Base-by-base conservation (phyloP, 768 basidiomycete genomes). In the Cubamyces lactineus region DNA sequence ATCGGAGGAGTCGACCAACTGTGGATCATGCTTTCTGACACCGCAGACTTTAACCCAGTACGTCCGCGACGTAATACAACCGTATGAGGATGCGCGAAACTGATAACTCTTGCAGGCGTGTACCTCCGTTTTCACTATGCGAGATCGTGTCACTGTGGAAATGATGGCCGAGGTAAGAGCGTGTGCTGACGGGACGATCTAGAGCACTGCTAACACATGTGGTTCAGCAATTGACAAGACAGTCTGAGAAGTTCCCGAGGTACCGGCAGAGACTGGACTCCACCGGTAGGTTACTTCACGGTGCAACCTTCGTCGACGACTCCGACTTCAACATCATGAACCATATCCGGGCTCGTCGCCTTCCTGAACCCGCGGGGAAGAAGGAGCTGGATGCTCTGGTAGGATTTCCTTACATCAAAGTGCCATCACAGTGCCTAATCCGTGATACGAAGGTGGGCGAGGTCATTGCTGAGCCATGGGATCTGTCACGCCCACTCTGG, bases 1-100 rank as follows among this genome's bases (percentile, higher is more conserved):
- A 70, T 70, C n/a, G 69, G 67, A 0, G 69, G 69, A 16, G 62
- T 70, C 5, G 69, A 70, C 63, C 65, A 68, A 39, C 41, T 68
- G 47, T 70, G 66, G 66, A 47, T 70, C 41, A 51, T 70, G 38
- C 42, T 70, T 43, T 34, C 60, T 4, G 67, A 68, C 23, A 42
- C 57, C 13, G 63, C 69, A 11, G 67, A 68, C 57, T 70, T 70
- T 42, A 70, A 70, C 34, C 67, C 69, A 9, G 69, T 70, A 30
- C 17, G 65, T 55, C 16, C 5, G 26, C n/a, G 46, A 1, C 5
- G 26, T 49, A 24, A 9, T 21, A 48, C 41, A 16, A 28, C 34
- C 19, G 17, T n/a, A 28, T 13, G 3, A n/a, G 5, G n/a, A 24
- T 41, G 19, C 30, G 41, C 9, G 28, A 19, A 21, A 5, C 46